Base-by-base conservation (phyloP, 83 land plant genomes). In the Larix sibirica region DNA sequence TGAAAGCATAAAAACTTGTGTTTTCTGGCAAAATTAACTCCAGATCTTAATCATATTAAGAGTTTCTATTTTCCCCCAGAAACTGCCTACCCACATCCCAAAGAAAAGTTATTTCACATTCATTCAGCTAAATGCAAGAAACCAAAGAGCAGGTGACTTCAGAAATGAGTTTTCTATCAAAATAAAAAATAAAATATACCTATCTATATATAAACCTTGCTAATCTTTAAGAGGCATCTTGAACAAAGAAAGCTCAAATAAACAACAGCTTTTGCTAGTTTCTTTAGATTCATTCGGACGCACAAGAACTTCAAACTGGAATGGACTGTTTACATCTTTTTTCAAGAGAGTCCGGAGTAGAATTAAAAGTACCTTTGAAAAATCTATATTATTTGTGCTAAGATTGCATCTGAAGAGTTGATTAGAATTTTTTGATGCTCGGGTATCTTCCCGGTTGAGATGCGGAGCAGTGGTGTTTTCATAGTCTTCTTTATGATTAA, bases 241-340 rank as follows among this genome's bases (percentile, higher is more conserved):
- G 33, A 79, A 79, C 21, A 65, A 79, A 61, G 60, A 65, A 31
- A 79, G 80, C 47, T 79, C 80, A 61, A 79, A 79, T 7, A 79
- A 14, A 33, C 65, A 31, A 31, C 40, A 24, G 1, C 10, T n/a
- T 64, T 24, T 64, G 23, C 38, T 59, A 23, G 62, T 56, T 79
- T 61, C 80, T 79, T 18, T 10, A 61, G 65, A 61, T 60, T 28
- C 65, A 79, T 60, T 14, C n/a, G 80, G 65, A 61, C 36, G 42
- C 44, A 61, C 65, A 33, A 79, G 80, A 36, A 79, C 63, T 61
- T 61, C 42, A 61, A 79, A 79, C 63, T 79, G 23, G 20, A 79
- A 79, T 79, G 80, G 80, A 61, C 80, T 79, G 58, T 79, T 79
- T 61, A 33, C 44, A 61, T 79, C 80, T 38, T 79, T 79, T 33